Conservation (phyloP, 169 alveolate species). For the Plasmodium blacklocki region DNA sequence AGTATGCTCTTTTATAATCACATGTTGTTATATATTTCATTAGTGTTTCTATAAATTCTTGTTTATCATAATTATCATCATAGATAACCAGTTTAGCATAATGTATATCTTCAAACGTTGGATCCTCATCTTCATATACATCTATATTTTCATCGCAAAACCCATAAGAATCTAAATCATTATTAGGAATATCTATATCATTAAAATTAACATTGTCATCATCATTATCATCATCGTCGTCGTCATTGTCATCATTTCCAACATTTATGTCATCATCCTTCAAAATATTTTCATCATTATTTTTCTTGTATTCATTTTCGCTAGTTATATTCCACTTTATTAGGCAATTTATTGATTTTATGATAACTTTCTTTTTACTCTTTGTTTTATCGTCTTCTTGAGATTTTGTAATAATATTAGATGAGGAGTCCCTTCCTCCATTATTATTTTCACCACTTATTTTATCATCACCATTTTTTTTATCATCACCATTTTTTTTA, state of each 20-base stretch:
- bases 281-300: neutral
- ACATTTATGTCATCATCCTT: neutral
- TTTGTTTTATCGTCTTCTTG: neutral
- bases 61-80: conserved; percentile 73
- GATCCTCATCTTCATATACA: conserved; percentile 16
- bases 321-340: conserved; percentile 47
- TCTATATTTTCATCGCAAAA: conserved; percentile 49
- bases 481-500: neutral
- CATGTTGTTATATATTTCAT: conserved; percentile 34
- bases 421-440: too few species aligned
- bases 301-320: conserved; percentile 25
- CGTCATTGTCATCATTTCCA: neutral
- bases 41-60: conserved; percentile 45
- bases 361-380: neutral
- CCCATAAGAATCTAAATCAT: conserved; percentile 37
- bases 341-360: conserved; percentile 50
- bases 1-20: conserved; percentile 46
- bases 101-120: conserved; percentile 5
- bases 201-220: conserved; percentile 3
- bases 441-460: too few species aligned
- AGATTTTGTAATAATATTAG: neutral
- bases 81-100: conserved; percentile 69
- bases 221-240: conserved; percentile 4
- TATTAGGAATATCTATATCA: conserved; percentile 6
- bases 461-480: neutral